Evolutionary conservation across 2,329 filamentous ascomycete genomes (phyloP), one percentile per base, ranked within the genome.

Genomic region (Aureobasidium sp.): DNA sequence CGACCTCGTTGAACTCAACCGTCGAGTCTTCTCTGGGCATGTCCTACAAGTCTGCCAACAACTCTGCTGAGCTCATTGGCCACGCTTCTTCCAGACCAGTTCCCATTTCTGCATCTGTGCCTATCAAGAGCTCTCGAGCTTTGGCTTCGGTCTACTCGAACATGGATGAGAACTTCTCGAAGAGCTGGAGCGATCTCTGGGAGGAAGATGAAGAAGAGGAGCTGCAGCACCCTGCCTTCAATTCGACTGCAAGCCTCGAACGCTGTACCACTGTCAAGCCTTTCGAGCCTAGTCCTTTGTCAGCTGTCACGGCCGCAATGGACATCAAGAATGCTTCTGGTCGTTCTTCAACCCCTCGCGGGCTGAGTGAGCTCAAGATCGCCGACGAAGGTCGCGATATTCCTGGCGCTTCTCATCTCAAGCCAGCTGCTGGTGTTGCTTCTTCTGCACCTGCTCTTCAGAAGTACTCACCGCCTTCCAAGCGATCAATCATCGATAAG

Each of bases 171-270:
- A 79, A 83, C 52, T 90, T 95, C 52, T 96, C 94, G 62, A 97
- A 97, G 87, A 97, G 94, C 80, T 99, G 94, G 94, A 96, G 92
- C 70, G 94, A 99, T 74, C 86, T 97, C 74, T 97, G 91, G 88
- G 93, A 97, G 63, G 93, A 97, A 74, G 93, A 97, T 59, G 91
- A 94, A 70, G 71, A 88, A 65, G 84, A 89, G 67, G 84, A 89
- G 67, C 83, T 87, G 68, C 84, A 87, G 70, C 66, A 65, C 34
- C 55, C 65, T 30, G 68, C 69, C 25, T 65, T 69, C 29, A 66
- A 69, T n/a, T 81, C 81, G 64, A 66, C 64, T 21, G 65, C 67
- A 45, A 69, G 71, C 59, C 70, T 73, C 39, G 72, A 76, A 63
- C 75, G 74, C 64, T 69, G 66, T 68, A 72, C 63, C 67, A 76